Percentiles rank a stretch among this genome's conserved stretches.
phyloP scores from a whole-genome alignment of 2,329 filamentous ascomycete genomes.

The Trichoderma gracile region DNA sequence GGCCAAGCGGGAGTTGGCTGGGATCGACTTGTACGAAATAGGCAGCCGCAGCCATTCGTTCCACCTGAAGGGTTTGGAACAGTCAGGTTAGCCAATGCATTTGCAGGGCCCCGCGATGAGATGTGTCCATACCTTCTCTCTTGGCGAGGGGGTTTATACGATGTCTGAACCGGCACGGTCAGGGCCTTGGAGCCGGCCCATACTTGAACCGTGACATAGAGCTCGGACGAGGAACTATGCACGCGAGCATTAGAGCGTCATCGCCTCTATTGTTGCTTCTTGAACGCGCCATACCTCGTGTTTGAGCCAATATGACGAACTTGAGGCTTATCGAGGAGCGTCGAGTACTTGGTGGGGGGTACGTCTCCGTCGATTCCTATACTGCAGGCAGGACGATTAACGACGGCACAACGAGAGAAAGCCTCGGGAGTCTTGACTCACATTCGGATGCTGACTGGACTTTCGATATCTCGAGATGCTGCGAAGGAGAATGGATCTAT shows the following conservation, averaged over 20 bases:
- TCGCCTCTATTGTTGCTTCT: not conserved
- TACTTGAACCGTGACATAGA: slow-evolving; percentile 89
- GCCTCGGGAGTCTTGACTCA: slow-evolving; percentile 37
- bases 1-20: slow-evolving; percentile 78
- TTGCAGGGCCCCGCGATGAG: not conserved
- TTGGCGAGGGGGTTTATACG: slow-evolving; percentile 86
- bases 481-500: slow-evolving; percentile 99
- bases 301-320: slow-evolving; percentile 87
- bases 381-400: slow-evolving; percentile 37
- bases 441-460: slow-evolving; percentile 69
- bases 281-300: slow-evolving; percentile 55
- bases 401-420: not conserved
- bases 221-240: slow-evolving; percentile 73
- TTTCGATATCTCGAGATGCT: slow-evolving; percentile 78
- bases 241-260: slow-evolving; percentile 29
- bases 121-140: slow-evolving; percentile 55
- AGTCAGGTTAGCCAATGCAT: not conserved
- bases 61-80: slow-evolving; percentile 59
- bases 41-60: slow-evolving; percentile 95
- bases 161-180: slow-evolving; percentile 86
- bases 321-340: slow-evolving; percentile 74
- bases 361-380: slow-evolving; percentile 52
- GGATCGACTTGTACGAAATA: slow-evolving; percentile 78
- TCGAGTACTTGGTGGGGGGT: slow-evolving; percentile 55
- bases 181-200: slow-evolving; percentile 96